Percentiles rank a stretch among this genome's conserved stretches.
phyloP scores from a whole-genome alignment of 768 basidiomycete genomes.

The Xerocomus brunneocitrinus region DNA sequence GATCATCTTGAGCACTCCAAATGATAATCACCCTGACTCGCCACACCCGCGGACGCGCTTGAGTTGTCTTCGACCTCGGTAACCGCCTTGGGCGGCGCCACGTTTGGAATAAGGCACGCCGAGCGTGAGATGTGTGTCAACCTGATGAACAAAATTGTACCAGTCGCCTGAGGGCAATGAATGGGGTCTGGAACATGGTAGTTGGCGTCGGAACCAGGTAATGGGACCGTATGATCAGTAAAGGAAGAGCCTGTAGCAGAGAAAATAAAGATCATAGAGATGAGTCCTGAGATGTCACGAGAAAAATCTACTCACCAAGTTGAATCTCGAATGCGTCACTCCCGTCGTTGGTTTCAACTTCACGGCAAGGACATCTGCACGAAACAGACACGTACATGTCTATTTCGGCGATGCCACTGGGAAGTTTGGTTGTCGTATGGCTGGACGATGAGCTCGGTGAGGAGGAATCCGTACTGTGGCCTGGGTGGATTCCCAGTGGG shows the following conservation, averaged over 20 bases:
- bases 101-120: constrained; percentile 50
- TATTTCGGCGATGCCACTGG: not conserved
- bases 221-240: constrained; percentile 43
- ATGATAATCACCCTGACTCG: constrained; percentile 57
- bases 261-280: no score
- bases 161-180: constrained; percentile 25
- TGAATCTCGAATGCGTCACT: constrained; percentile 58
- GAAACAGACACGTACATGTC: no score
- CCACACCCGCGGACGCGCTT: constrained; percentile 36
- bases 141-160: constrained; percentile 59
- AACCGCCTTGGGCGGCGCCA: constrained; percentile 37
- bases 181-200: constrained; percentile 26
- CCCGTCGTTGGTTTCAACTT: constrained; percentile 55
- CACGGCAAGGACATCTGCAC: no score
- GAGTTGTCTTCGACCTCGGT: constrained; percentile 40
- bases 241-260: constrained; percentile 42
- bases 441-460: not conserved
- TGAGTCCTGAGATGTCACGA: not conserved
- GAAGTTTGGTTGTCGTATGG: not conserved
- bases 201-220: constrained; percentile 41
- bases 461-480: constrained; percentile 30
- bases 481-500: constrained; percentile 38
- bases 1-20: constrained; percentile 55
- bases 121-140: constrained; percentile 46
- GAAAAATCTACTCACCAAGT: constrained; percentile 37